Evolutionary conservation across 805 yeast genomes (phyloP).

Genomic region (Millerozyma acaciae): DNA sequence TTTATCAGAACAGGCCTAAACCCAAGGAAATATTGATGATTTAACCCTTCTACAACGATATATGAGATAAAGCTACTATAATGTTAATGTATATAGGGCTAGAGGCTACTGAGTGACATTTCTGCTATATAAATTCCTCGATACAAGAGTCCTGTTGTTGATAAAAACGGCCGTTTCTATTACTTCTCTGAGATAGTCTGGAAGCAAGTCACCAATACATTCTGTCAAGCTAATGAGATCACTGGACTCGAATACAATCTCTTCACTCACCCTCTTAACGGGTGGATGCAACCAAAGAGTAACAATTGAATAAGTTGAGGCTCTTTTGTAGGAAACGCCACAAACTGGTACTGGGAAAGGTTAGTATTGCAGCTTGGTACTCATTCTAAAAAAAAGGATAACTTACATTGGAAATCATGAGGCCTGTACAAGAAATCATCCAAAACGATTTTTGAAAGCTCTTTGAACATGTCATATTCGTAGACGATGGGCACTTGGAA

Average conservation of each 20-base stretch:
- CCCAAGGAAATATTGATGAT: no score
- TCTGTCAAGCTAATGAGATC: constrained; percentile 7
- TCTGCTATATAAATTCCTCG: constrained; percentile 7
- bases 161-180: constrained; percentile 9
- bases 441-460: constrained; percentile 8
- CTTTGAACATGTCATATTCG: constrained; percentile 10
- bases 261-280: neutral
- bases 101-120: no score
- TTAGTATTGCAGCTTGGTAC: no score
- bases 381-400: no score
- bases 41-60: no score
- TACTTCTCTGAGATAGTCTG: constrained; percentile 6
- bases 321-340: constrained; percentile 11
- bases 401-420: constrained; percentile 8
- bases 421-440: constrained; percentile 12
- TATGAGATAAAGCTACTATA: neutral
- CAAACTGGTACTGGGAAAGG: constrained; percentile 12
- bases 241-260: constrained; percentile 1
- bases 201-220: constrained; percentile 4
- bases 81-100: no score
- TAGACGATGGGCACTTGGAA: constrained; percentile 11
- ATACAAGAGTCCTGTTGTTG: constrained; percentile 6
- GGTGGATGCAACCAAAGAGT: constrained; percentile 16
- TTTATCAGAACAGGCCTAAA: no score
- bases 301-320: constrained; percentile 9